These are phyloP conservation scores for Myxozyma geophila DNA, from an alignment of 805 yeast genomes.

Conservation along the genomic window DNA sequence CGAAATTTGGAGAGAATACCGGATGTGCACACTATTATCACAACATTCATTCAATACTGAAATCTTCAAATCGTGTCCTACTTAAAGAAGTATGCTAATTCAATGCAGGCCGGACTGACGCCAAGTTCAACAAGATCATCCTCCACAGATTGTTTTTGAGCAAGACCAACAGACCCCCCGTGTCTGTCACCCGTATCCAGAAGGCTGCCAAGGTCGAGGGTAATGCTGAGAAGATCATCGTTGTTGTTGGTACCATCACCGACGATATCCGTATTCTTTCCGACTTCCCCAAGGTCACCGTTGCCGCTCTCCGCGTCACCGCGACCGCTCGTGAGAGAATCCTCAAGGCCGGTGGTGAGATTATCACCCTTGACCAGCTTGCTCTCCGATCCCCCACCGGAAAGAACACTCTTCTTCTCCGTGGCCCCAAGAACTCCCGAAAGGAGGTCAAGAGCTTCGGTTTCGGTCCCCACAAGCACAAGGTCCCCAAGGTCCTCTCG, in stretches of 20 bases:
- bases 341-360: conserved; percentile 99
- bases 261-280: conserved; percentile 89
- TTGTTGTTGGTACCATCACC: conserved; percentile 99
- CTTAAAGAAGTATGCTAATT: background rate
- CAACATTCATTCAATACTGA: too few species aligned
- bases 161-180: conserved; percentile 99
- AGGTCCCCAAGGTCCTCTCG: conserved; percentile 98
- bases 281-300: conserved; percentile 93
- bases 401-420: conserved; percentile 94
- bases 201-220: conserved; percentile 82
- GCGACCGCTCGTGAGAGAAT: conserved; percentile 98
- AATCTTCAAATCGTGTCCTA: too few species aligned
- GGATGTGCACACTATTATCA: too few species aligned
- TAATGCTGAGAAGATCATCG: conserved; percentile 88
- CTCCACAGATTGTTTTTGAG: conserved; percentile 94
- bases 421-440: conserved; percentile 99
- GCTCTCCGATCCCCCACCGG: conserved; percentile 99
- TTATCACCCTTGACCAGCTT: conserved; percentile 97
- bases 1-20: too few species aligned
- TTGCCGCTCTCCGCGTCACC: conserved; percentile 99
- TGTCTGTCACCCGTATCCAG: conserved; percentile 88
- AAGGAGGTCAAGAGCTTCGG: conserved; percentile 99
- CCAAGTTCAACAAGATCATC: conserved; percentile 96
- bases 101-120: conserved; percentile 85
- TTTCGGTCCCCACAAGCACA: conserved; percentile 99